Evolutionary conservation across 495 filamentous ascomycete species (phyloP).

Genomic region (Neurospora sp.): DNA sequence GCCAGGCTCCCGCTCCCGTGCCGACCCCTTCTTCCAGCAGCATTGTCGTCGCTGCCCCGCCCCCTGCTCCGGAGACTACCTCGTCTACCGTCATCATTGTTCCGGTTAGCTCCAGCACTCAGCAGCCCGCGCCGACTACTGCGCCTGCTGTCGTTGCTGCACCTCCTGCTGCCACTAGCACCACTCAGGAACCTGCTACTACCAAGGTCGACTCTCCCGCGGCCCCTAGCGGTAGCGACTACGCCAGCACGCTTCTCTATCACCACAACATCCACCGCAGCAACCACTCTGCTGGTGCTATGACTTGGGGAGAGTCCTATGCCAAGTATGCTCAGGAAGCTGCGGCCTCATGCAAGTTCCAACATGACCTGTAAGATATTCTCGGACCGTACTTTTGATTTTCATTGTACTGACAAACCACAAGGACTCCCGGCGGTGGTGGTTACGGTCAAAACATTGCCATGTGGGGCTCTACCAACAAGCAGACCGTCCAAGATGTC

Average conservation of each 20-base stretch:
- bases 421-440: conserved; percentile 42
- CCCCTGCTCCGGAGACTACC: conserved; percentile 9
- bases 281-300: conserved; percentile 60
- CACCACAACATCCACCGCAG: conserved; percentile 82
- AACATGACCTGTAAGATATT: conserved; percentile 64
- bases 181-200: conserved; percentile 1
- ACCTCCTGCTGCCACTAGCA: conserved; percentile 10
- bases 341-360: conserved; percentile 53
- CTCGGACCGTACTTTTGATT: neutral
- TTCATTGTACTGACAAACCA: conserved; percentile 3
- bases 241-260: conserved; percentile 35
- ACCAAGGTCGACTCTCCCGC: conserved; percentile 7
- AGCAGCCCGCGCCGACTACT: neutral
- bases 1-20: conserved; percentile 3
- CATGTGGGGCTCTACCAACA: conserved; percentile 25
- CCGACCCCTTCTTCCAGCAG: conserved; percentile 2
- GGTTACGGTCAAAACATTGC: conserved; percentile 84
- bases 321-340: conserved; percentile 47
- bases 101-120: conserved; percentile 2
- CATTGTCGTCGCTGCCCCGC: conserved; percentile 1
- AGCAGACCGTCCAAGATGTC: conserved; percentile 11
- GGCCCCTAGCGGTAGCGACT: conserved; percentile 15
- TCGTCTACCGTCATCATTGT: conserved; percentile 6
- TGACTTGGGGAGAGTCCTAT: conserved; percentile 55
- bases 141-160: neutral